These are phyloP conservation scores for Barnettozyma sucrosica DNA, from an alignment of 805 yeast genomes.

Conservation along the genomic window DNA sequence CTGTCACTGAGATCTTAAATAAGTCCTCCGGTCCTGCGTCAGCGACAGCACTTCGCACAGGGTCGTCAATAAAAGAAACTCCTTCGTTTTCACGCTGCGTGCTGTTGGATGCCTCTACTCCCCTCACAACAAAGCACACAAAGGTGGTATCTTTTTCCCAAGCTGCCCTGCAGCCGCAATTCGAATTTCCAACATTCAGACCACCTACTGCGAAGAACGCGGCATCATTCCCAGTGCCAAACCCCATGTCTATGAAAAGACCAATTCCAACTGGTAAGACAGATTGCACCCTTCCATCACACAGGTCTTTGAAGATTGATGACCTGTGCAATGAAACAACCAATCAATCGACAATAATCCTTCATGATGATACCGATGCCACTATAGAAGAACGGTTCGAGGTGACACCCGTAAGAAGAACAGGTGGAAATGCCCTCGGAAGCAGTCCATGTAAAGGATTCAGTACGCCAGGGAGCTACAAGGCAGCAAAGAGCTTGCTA, in stretches of 20 bases:
- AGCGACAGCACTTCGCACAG: neutral
- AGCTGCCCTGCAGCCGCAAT: neutral
- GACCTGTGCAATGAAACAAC: conserved; percentile 11
- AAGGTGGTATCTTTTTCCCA: conserved; percentile 19
- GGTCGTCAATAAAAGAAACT: conserved; percentile 5
- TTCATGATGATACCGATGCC: conserved; percentile 6
- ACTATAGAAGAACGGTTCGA: conserved; percentile 18
- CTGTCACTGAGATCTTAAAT: conserved; percentile 27
- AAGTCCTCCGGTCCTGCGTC: neutral
- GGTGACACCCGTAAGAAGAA: conserved; percentile 6
- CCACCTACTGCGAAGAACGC: neutral
- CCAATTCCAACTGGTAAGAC: neutral
- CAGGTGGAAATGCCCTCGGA: conserved; percentile 2
- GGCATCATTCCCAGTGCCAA: conserved; percentile 2
- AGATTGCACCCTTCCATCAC: neutral
- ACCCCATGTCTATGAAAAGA: neutral
- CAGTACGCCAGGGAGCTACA: conserved; percentile 42
- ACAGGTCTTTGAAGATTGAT: conserved; percentile 15
- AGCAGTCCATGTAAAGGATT: conserved; percentile 15
- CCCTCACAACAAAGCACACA: conserved; percentile 12
- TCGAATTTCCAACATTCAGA: conserved; percentile 6
- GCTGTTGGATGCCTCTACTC: conserved; percentile 32
- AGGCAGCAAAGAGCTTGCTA: conserved; percentile 40
- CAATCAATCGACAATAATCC: conserved; percentile 7
- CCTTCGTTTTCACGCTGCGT: conserved; percentile 25